A percentile compares a stretch with the other conserved stretches of the same genome.
These are phyloP conservation scores for Jacaranda copaia DNA, from an alignment of 257 asterid genomes.

Conservation along the genomic window DNA sequence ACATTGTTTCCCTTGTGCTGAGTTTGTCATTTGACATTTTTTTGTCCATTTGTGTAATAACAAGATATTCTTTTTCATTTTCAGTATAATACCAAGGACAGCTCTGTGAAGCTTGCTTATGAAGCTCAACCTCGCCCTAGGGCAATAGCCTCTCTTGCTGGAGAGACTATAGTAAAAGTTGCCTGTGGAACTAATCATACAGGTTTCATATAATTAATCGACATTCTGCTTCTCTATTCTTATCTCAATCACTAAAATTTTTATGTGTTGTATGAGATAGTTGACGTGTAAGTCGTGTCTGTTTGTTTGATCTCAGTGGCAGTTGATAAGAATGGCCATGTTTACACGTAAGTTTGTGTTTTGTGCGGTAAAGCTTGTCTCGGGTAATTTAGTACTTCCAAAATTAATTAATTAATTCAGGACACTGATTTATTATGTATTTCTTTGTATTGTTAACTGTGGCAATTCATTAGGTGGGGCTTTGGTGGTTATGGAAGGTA, in stretches of 20 bases:
- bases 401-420: not conserved
- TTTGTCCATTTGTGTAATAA: slow-evolving; percentile 24
- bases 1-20: slow-evolving; percentile 5
- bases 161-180: slow-evolving; percentile 87
- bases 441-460: slow-evolving; percentile 16
- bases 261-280: slow-evolving; percentile 16
- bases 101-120: slow-evolving; percentile 96
- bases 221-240: slow-evolving; percentile 3
- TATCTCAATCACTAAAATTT: not conserved
- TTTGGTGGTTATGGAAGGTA: slow-evolving; percentile 99
- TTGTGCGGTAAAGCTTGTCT: slow-evolving; percentile 33
- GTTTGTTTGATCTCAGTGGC: slow-evolving; percentile 76
- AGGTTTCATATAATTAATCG: slow-evolving; percentile 50
- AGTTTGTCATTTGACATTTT: not conserved
- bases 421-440: slow-evolving; percentile 14
- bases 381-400: slow-evolving; percentile 4
- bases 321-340: slow-evolving; percentile 81
- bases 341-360: slow-evolving; percentile 86
- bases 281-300: slow-evolving; percentile 37
- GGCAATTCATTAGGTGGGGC: slow-evolving; percentile 79
- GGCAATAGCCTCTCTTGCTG: slow-evolving; percentile 85
- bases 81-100: slow-evolving; percentile 92
- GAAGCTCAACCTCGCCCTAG: slow-evolving; percentile 97
- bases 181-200: slow-evolving; percentile 98
- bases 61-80: slow-evolving; percentile 26